A percentile compares a stretch with the other conserved stretches of the same genome.
These are phyloP conservation scores for Cryptococcus wingfieldii DNA, from an alignment of 1,284 basidiomycete genomes.

Conservation along the genomic window DNA sequence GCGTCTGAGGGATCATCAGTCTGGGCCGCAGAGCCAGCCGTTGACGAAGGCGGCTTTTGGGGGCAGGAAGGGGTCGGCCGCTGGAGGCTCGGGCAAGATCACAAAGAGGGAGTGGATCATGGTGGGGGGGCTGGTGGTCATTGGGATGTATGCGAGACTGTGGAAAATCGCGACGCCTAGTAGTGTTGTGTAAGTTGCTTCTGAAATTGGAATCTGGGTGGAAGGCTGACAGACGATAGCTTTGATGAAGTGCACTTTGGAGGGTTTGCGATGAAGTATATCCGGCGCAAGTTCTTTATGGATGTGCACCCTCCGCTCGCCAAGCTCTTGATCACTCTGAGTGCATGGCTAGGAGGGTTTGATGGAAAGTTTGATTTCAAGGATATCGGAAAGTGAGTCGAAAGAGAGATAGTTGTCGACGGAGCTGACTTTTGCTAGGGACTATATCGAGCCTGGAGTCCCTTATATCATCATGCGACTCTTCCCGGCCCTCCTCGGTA, in stretches of 20 bases:
- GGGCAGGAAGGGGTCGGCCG: constrained; percentile 15
- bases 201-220: not conserved
- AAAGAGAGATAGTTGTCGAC: not conserved
- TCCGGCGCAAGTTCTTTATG: constrained; percentile 93
- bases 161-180: constrained; percentile 74
- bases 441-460: constrained; percentile 67
- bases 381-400: constrained; percentile 83
- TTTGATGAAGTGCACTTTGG: constrained; percentile 98
- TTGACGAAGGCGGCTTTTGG: constrained; percentile 24
- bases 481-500: constrained; percentile 82
- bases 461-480: constrained; percentile 96
- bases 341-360: constrained; percentile 84
- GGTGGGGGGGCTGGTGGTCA: constrained; percentile 22
- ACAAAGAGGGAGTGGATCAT: constrained; percentile 41
- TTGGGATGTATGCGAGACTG: constrained; percentile 69
- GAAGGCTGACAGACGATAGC: constrained; percentile 49
- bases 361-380: constrained; percentile 94
- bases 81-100: constrained; percentile 22
- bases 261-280: constrained; percentile 79
- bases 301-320: constrained; percentile 98
- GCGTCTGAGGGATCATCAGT: constrained; percentile 17
- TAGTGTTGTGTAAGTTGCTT: constrained; percentile 74
- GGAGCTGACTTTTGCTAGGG: constrained; percentile 50
- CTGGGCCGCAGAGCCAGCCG: constrained; percentile 3
- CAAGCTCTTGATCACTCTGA: constrained; percentile 89